Conservation (phyloP, 1,139 yeast genomes). For the Geotrichum restrictum region DNA sequence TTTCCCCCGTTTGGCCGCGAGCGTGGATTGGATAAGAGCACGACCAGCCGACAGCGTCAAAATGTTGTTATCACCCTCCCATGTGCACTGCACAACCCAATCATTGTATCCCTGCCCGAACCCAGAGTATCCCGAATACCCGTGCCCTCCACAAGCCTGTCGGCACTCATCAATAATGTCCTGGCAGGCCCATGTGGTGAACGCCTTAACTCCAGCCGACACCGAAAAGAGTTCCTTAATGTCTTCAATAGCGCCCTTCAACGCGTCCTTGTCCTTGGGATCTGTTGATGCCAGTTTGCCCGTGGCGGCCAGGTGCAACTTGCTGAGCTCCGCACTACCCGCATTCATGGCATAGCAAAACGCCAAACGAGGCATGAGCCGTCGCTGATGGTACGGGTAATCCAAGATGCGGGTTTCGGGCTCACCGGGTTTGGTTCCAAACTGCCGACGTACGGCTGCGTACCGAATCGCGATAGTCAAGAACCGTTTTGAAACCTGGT, state of each 20-base stretch:
- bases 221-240: conserved; percentile 74
- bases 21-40: conserved; percentile 33
- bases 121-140: conserved; percentile 79
- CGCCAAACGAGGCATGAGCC: conserved; percentile 74
- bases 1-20: conserved; percentile 30
- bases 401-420: conserved; percentile 50
- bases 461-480: conserved; percentile 79
- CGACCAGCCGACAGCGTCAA: conserved; percentile 72
- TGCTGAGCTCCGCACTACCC: conserved; percentile 61
- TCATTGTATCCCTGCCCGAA: conserved; percentile 81
- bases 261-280: conserved; percentile 35
- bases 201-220: conserved; percentile 80
- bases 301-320: conserved; percentile 47
- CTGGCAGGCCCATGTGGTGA: conserved; percentile 78
- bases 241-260: conserved; percentile 47
- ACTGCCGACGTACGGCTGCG: conserved; percentile 84
- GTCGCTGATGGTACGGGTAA: conserved; percentile 79
- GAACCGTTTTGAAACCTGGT: conserved; percentile 69
- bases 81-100: conserved; percentile 90
- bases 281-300: conserved; percentile 45
- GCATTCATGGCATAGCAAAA: conserved; percentile 68
- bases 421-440: conserved; percentile 45
- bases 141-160: conserved; percentile 92
- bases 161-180: conserved; percentile 75
- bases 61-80: conserved; percentile 93